Evolutionary conservation across 176 grass and related monocot genomes (phyloP), one percentile per base, ranked within the genome.

Genomic region (Phragmites australis): DNA sequence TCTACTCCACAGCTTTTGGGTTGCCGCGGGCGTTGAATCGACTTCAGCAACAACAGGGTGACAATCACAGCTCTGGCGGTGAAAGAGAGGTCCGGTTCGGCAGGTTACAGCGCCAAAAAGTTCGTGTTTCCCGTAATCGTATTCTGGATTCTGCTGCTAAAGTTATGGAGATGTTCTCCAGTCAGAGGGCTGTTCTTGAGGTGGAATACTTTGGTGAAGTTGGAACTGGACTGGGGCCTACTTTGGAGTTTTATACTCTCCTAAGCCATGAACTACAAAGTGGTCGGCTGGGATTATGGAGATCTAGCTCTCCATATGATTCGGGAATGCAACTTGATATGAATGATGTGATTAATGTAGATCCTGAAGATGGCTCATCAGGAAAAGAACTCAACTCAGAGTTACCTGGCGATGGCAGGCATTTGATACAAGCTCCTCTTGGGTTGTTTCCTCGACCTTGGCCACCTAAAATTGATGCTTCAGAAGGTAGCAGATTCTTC

Each of bases 181-280:
- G 75, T 62, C 89, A 83, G 82, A 93, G 85, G 65, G 83, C 88
- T 59, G 59, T 88, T 73, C 87, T 97, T 70, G 93, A 97, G 82
- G 88, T 97, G 46, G 93, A 97, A 90, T 97, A 97, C 55, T 67
- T 81, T 74, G 93, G 91, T 42, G 93, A 97, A 90, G 93, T 93
- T 77, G 93, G 93, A 48, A 93, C 93, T 39, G 93, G 93, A 34
- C 71, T 97, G 79, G 93, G 93, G 46, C 93, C 93, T 53, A 97
- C 93, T 41, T 82, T 97, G 78, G 93, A 97, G 50, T 97, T 97
- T n/a, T 97, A 91, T 85, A 97, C 93, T 40, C 79, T 93, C 47
- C 79, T 91, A 82, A 86, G 93, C 53, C 93, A 91, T 56, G 93
- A 93, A 55, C 81, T 97, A 30, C 93, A 93, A 61, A 85, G 55